Evolutionary conservation across 495 filamentous ascomycete species (phyloP), one percentile per base, ranked within the genome.

Genomic region (Clavariopsis aquatica): DNA sequence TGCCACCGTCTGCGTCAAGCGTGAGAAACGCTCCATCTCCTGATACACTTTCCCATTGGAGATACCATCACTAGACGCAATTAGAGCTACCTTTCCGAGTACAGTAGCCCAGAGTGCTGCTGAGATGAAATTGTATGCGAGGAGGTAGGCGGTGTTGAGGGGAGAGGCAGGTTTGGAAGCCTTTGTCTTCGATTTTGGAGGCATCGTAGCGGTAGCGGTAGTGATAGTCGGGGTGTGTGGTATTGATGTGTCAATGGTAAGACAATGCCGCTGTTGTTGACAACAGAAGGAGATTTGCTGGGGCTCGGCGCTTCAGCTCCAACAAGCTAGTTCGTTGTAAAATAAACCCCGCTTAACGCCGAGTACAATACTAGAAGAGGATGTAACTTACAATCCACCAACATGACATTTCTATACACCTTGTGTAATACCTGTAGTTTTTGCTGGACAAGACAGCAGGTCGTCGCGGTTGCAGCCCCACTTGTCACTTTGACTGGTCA

Each of bases 1-100:
- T 0, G 93, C 93, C 58, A 90, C 76, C 0, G 89, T 93, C 78
- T 99, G 94, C 28, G 89, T 92, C 79, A 83, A 85, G 64, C 86
- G 84, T 47, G 88, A 83, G 65, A 89, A 91, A 24, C 84, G 78
- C 63, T 85, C 86, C 26, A 83, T 78, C 4, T 73, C 75, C 13
- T 62, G 68, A 76, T 82, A 87, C 41, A 87, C 80, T 22, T 79
- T 65, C 53, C 85, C 82, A 19, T 79, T 77, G 62, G 20, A 43
- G 24, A 47, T 0, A 7, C 65, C 60, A 9, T 60, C 17, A 10
- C 20, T 23, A 17, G 19, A 8, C n/a, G 79, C 61, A 8, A 84
- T 79, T 47, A 81, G 71, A 15, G 82, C 62, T 19, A 82, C 79
- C 51, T 88, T 85, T 53, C 82, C 78, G 57, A 96, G 81, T 56